These are phyloP conservation scores for Solanum clarkiae DNA, from an alignment of 257 asterid genomes.

Conservation along the genomic window DNA sequence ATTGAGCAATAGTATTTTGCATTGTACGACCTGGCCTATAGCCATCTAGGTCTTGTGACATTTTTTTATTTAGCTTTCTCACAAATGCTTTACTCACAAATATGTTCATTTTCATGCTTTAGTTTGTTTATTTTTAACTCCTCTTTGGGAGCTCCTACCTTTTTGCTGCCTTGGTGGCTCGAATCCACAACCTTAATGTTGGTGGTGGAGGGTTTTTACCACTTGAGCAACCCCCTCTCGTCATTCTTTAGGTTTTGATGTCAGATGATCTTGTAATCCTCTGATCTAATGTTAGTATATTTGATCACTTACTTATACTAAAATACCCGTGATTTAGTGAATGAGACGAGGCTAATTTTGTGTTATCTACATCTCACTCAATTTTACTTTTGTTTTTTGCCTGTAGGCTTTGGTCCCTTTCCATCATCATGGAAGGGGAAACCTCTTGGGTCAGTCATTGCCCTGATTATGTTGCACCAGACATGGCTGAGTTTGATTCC, in stretches of 20 bases:
- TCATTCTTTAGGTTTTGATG: background rate
- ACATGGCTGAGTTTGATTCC: conserved; percentile 18
- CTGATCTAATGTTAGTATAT: background rate
- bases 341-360: background rate
- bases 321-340: background rate
- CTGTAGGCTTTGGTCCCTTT: conserved; percentile 6
- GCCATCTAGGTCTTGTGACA: background rate
- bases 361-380: background rate
- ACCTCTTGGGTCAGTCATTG: conserved; percentile 81
- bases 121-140: background rate
- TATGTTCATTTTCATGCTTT: background rate
- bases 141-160: background rate
- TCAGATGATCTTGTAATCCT: background rate
- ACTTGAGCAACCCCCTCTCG: background rate
- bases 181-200: background rate
- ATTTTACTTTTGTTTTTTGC: background rate
- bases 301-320: background rate
- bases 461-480: conserved; percentile 13
- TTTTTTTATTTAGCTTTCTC: background rate
- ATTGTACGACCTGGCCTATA: background rate
- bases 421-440: conserved; percentile 59
- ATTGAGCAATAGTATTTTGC: background rate
- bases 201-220: background rate
- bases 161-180: background rate
- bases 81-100: background rate